These are phyloP conservation scores for Rhodomyrtus psidioides DNA, from an alignment of 441 rosid genomes.

Conservation along the genomic window DNA sequence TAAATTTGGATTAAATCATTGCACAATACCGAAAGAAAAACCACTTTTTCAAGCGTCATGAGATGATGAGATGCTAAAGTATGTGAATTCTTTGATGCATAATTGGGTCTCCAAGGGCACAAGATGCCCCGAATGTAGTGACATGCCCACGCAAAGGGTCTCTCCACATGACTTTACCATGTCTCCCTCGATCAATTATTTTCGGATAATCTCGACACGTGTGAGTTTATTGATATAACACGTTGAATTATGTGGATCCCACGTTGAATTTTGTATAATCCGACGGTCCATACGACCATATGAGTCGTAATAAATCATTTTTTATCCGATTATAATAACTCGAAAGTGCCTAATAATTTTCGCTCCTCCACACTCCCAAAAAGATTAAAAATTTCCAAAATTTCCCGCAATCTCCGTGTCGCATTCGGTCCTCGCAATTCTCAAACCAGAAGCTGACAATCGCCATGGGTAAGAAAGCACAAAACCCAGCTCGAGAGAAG, in stretches of 20 bases:
- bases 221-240: too few relatives aligned
- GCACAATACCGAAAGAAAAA: background rate
- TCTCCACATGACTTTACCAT: background rate
- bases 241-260: background rate
- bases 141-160: background rate
- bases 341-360: background rate
- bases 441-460: background rate
- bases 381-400: background rate
- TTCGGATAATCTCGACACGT: background rate
- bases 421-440: background rate
- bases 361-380: background rate
- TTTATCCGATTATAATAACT: background rate
- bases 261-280: background rate
- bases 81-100: background rate
- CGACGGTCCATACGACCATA: background rate
- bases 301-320: background rate
- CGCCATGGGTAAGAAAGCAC: background rate
- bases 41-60: background rate
- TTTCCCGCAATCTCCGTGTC: background rate
- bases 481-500: background rate
- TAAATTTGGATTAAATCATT: background rate
- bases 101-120: background rate
- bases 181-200: accelerated
- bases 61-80: background rate
- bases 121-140: background rate